Evolutionary conservation across 768 basidiomycete species (phyloP).

Genomic region (Lactifluus rugatus): DNA sequence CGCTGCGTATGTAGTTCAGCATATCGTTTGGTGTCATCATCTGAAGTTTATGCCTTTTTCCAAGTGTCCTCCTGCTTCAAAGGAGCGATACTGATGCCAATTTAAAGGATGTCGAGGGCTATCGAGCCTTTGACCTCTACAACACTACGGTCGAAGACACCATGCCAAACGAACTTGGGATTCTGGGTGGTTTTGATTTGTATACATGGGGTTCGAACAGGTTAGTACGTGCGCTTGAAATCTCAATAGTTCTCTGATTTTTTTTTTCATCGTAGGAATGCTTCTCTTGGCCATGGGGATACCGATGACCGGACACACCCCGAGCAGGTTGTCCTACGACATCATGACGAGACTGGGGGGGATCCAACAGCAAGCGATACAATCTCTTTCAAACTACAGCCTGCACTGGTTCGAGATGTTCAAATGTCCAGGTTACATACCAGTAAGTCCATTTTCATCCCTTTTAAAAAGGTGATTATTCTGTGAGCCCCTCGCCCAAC

Average conservation of each 20-base stretch:
- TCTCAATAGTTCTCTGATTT: background rate
- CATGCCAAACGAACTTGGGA: conserved; percentile 2
- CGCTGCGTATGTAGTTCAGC: conserved; percentile 41
- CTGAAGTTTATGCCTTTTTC: background rate
- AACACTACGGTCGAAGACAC: conserved; percentile 34
- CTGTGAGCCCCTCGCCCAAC: background rate
- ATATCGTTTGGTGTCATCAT: background rate
- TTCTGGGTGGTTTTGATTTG: conserved; percentile 40
- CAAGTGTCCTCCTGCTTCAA: conserved; percentile 65
- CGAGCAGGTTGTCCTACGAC: conserved; percentile 54
- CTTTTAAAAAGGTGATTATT: background rate
- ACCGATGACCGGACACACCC: conserved; percentile 69
- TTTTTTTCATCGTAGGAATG: conserved; percentile 48
- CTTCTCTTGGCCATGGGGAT: conserved; percentile 77
- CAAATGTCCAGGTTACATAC: conserved; percentile 87
- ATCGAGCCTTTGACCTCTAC: conserved; percentile 88
- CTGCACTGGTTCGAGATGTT: conserved; percentile 53
- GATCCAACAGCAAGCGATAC: conserved; percentile 18
- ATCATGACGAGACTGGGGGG: background rate
- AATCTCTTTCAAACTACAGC: conserved; percentile 45
- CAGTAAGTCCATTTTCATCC: conserved; percentile 31
- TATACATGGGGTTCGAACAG: conserved; percentile 81
- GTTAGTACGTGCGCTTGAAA: background rate
- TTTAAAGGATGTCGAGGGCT: conserved; percentile 78
- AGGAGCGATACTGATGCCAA: conserved; percentile 60